Conservation (phyloP, 345 rosid species). For the Eutrema heterophyllum region DNA sequence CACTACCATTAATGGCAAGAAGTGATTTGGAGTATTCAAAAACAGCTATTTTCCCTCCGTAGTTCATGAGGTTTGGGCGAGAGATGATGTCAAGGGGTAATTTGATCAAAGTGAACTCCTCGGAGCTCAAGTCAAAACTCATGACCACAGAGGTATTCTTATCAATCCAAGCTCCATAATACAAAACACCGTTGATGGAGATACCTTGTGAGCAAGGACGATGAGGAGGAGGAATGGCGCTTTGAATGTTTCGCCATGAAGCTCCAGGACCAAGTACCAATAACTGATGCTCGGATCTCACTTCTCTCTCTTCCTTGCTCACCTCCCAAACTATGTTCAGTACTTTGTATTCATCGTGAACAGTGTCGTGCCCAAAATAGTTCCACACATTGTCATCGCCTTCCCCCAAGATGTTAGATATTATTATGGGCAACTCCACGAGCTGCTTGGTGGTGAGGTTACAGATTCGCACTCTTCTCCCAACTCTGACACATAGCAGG, state of each 20-base stretch:
- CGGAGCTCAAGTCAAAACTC: not conserved
- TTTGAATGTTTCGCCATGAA: not conserved
- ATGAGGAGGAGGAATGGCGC: not conserved
- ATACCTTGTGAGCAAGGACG: not conserved
- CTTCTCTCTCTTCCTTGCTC: not conserved
- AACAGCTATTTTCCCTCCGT: not conserved
- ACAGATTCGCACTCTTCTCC: not conserved
- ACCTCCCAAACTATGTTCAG: not conserved
- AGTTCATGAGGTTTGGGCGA: not conserved
- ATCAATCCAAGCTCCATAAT: not conserved
- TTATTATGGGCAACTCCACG: not conserved
- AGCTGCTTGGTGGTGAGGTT: conserved; percentile 1
- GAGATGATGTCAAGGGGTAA: not conserved
- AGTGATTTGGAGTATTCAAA: not conserved
- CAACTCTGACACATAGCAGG: not conserved
- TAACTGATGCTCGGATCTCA: not conserved
- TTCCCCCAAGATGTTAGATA: not conserved
- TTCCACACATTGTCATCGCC: not conserved
- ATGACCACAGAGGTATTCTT: not conserved
- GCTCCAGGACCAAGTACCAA: conserved; percentile 3
- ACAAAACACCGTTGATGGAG: not conserved
- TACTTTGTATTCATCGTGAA: conserved; percentile 4
- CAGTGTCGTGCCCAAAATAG: not conserved
- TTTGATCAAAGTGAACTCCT: not conserved
- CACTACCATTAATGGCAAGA: not conserved